A percentile compares a stretch with the other conserved stretches of the same genome.
These are phyloP conservation scores for Trypanosoma avium DNA, from an alignment of 208 protist species.

Conservation along the genomic window DNA sequence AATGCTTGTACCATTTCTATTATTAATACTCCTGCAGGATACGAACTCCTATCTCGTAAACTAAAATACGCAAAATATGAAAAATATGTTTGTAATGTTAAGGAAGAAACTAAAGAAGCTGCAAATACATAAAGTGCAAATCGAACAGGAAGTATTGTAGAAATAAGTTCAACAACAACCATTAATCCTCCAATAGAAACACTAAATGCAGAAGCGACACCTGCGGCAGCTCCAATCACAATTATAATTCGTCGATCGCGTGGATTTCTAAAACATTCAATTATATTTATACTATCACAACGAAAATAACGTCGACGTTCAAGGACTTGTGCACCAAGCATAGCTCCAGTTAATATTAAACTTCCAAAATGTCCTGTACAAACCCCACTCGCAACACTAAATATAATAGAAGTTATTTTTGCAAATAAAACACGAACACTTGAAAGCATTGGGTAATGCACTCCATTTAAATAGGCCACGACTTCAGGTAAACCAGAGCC, in stretches of 20 bases:
- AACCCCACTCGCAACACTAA: conserved; percentile 47
- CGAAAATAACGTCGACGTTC: conserved; percentile 39
- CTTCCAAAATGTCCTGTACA: conserved; percentile 48
- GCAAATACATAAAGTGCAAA: conserved; percentile 66
- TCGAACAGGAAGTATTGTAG: conserved; percentile 46
- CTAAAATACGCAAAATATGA: conserved; percentile 46
- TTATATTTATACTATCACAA: conserved; percentile 46
- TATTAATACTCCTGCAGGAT: conserved; percentile 30
- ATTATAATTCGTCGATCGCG: conserved; percentile 47
- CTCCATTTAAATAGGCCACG: conserved; percentile 54
- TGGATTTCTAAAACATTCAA: conserved; percentile 62
- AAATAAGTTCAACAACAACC: conserved; percentile 52
- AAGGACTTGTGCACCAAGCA: conserved; percentile 48
- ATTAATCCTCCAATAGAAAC: conserved; percentile 56
- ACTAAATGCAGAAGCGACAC: conserved; percentile 47
- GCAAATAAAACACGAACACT: conserved; percentile 40
- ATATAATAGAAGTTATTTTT: conserved; percentile 34
- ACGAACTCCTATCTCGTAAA: conserved; percentile 26
- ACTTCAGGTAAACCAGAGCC: conserved; percentile 48
- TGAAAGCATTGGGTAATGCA: conserved; percentile 42
- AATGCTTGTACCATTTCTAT: conserved; percentile 38
- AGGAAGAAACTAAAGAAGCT: conserved; percentile 45
- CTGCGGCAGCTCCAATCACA: conserved; percentile 50
- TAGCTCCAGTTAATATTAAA: conserved; percentile 48
- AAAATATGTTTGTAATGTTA: conserved; percentile 49